These are phyloP conservation scores for Sporothrix brasiliensis DNA, from an alignment of 2,329 filamentous ascomycete species.

Conservation along the genomic window DNA sequence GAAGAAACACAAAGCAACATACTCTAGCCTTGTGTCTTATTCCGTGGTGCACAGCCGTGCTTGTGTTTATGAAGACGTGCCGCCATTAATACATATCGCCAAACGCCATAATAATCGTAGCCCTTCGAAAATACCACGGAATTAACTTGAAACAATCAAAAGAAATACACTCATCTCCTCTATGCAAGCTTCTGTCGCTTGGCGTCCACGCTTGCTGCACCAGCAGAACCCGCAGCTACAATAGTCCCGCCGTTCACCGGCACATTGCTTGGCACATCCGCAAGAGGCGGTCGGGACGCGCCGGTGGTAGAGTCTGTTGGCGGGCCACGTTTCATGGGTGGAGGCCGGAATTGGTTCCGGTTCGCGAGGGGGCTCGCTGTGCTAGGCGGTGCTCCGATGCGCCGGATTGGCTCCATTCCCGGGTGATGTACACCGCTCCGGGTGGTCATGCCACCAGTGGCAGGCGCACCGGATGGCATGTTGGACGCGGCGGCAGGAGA, in stretches of 20 bases:
- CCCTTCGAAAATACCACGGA: not conserved
- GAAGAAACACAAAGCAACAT: not conserved
- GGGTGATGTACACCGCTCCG: constrained; percentile 52
- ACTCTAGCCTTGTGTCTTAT: not conserved
- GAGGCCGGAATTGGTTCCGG: constrained; percentile 60
- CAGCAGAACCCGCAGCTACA: constrained; percentile 35
- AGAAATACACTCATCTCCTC: not conserved
- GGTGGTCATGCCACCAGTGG: constrained; percentile 3
- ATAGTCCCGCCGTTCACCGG: constrained; percentile 35
- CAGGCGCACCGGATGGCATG: not conserved
- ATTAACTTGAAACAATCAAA: not conserved
- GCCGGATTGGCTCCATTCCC: constrained; percentile 56
- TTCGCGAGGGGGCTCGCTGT: constrained; percentile 61
- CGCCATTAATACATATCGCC: not conserved
- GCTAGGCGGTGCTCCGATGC: constrained; percentile 61
- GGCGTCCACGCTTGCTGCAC: constrained; percentile 47
- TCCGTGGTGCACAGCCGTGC: not conserved
- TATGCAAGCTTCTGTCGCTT: constrained; percentile 54
- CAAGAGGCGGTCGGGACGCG: constrained; percentile 50
- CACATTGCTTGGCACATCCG: constrained; percentile 55
- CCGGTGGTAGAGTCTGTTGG: constrained; percentile 37
- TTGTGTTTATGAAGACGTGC: not conserved
- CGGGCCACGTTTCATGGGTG: constrained; percentile 59
- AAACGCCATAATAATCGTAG: not conserved
- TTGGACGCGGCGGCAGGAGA: not conserved